Evolutionary conservation across 306 rosid genomes (phyloP).

Genomic region (Quillaja saponaria): DNA sequence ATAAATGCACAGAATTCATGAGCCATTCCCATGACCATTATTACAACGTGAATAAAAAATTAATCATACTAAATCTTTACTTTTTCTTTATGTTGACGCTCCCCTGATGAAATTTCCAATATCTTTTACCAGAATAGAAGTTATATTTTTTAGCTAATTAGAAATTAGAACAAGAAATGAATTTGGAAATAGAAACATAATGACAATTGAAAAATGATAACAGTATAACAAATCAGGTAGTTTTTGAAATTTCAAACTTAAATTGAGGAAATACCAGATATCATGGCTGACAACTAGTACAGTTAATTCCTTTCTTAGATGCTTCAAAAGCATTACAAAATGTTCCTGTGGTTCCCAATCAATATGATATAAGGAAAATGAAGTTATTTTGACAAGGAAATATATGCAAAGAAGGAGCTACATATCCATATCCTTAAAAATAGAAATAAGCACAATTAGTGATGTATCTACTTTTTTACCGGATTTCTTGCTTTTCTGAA

Average conservation of each 20-base stretch:
- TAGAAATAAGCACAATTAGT: too few relatives aligned
- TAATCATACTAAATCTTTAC: too few relatives aligned
- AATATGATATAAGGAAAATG: conserved; percentile 42
- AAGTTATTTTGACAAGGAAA: neutral
- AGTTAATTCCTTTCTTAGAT: conserved; percentile 75
- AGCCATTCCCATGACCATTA: too few relatives aligned
- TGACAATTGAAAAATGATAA: conserved; percentile 20
- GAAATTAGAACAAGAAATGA: neutral
- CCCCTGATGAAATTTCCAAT: too few relatives aligned
- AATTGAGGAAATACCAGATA: conserved; percentile 52
- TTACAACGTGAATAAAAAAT: too few relatives aligned
- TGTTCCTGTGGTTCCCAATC: conserved; percentile 96
- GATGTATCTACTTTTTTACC: too few relatives aligned
- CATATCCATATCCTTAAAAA: conserved; percentile 9
- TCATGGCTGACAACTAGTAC: conserved; percentile 91
- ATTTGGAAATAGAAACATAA: neutral
- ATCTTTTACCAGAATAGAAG: too few relatives aligned
- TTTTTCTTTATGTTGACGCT: too few relatives aligned
- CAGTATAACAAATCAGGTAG: conserved; percentile 12
- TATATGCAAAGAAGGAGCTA: neutral
- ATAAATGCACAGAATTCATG: too few relatives aligned
- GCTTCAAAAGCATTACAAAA: conserved; percentile 83
- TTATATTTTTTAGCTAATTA: neutral
- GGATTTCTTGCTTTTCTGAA: too few relatives aligned
- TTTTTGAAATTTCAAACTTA: conserved; percentile 24